Base-by-base conservation (phyloP, 2,329 filamentous ascomycete species). In the Aspergillus pseudoviridinutans region DNA sequence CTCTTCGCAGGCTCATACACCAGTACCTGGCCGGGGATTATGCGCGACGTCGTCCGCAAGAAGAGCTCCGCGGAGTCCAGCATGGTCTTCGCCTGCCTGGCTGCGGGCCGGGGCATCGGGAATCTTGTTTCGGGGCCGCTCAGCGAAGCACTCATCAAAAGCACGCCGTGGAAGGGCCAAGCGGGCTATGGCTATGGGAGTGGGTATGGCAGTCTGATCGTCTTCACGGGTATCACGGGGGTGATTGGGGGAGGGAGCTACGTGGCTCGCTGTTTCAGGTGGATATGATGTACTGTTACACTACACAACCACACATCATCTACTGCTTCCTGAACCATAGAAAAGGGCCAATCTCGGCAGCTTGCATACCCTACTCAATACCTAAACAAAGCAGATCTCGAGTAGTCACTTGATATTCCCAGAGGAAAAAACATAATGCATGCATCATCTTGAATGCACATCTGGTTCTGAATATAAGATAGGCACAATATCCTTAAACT, bases 91-190 rank as follows among this genome's bases (percentile, higher is more conserved):
- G 78, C 76, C 0, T 74, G 78, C 38, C 67, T 83, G 49, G 76
- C 76, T 9, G 78, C 76, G 2, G 81, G 81, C 0, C 78, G 80
- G 54, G 81, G 81, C 0, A 73, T 84, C 12, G 81, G 81, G 1
- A 80, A 78, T 62, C 67, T 84, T 10, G 74, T 78, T 10, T 78
- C 74, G 55, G 81, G 82, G 1, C 81, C 81, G 0, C 63, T 84
- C 42, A 82, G 80, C 55, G 80, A 80, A 60, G 71, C 72, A 17
- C 66, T 73, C 38, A 28, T 71, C 6, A 56, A 63, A 7, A 61
- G 60, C 0, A 54, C 54, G 25, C 57, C 66, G 4, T 66, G 67
- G 58, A 46, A 63, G 14, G 63, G 63, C 1, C 35, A 55, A 4
- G 61, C 58, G 3, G 61, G 57, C 1, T 65, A 63, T 38, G 68